Conservation (phyloP, 1,284 basidiomycete genomes). For the Ustilago sp. region DNA sequence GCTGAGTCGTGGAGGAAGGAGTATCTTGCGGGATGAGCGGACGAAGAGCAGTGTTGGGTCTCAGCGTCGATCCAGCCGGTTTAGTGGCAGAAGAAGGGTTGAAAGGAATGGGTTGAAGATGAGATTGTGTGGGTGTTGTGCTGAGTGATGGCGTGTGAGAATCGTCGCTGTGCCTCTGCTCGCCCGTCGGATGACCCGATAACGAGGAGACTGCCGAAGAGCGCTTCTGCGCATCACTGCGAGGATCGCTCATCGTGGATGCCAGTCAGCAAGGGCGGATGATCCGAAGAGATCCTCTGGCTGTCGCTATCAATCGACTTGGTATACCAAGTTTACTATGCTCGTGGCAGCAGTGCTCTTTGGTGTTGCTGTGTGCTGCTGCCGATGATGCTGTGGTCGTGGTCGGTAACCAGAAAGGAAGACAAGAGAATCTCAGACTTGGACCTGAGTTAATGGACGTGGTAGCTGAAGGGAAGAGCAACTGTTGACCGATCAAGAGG, state of each 20-base stretch:
- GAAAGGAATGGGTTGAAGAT: conserved; percentile 32
- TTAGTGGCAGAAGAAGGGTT: conserved; percentile 38
- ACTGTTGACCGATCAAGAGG: background rate
- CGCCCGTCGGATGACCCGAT: conserved; percentile 7
- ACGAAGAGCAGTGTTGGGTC: conserved; percentile 28
- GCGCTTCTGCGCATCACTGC: conserved; percentile 45
- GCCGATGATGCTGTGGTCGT: background rate
- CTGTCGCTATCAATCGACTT: background rate
- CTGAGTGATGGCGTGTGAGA: conserved; percentile 47
- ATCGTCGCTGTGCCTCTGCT: conserved; percentile 24
- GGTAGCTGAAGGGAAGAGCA: background rate
- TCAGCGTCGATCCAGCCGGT: conserved; percentile 23
- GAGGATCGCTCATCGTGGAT: conserved; percentile 21
- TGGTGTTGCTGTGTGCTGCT: background rate
- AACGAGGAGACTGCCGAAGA: background rate
- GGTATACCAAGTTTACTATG: no score
- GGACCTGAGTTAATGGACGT: background rate
- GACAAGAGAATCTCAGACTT: no score
- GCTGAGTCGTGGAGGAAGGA: conserved; percentile 12
- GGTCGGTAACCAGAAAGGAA: no score
- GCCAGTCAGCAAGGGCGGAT: background rate
- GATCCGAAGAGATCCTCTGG: background rate
- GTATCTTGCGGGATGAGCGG: conserved; percentile 34
- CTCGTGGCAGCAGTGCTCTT: no score
- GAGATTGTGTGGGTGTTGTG: conserved; percentile 55